Base-by-base conservation (phyloP, 495 filamentous ascomycete species). In the Talaromyces adpressus region DNA sequence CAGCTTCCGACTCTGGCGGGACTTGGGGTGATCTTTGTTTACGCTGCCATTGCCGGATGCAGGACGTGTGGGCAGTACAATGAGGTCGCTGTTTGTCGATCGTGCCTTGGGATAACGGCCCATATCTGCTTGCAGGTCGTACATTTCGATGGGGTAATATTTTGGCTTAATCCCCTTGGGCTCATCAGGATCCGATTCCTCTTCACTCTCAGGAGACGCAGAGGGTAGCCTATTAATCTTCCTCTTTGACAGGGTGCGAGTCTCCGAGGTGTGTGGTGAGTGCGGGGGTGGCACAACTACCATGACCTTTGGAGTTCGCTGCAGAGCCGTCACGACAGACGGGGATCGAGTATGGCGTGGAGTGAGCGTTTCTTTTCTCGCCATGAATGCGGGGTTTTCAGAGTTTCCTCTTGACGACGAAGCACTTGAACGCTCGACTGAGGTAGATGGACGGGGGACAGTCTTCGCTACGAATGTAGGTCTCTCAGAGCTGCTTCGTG, bases 171-270 rank as follows among this genome's bases (percentile, higher is more conserved):
- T 53, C 3, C 60, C 60, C 39, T 18, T 62, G 14, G 29, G 47
- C 29, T 62, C 45, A 23, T 62, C 47, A 4, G 45, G 64, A 2
- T 62, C 60, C 2, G 60, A 62, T 49, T 63, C 32, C 61, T 49
- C 25, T 30, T 66, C 18, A 51, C 60, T 52, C 6, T 59, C 58
- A 58, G 67, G 29, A 9, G 57, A 62, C 8, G 25, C 25, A 6
- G 60, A 62, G 2, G 45, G 45, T 1, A 51, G 23, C 12, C 47
- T 32, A 4, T 62, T 62, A 6, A 62, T 62, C 6, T 32, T 62
- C 22, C 25, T 25, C 11, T 56, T 29, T 6, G 27, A 27, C 0
- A 29, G 52, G 3, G 52, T n/a, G 1, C 22, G 20, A 3, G 20
- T 14, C 22, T 14, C 52, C 1, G 27, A 25, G 52, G 6, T 12